phyloP scores from a whole-genome alignment of 306 rosid genomes.

The Echinosophora koreensis region DNA sequence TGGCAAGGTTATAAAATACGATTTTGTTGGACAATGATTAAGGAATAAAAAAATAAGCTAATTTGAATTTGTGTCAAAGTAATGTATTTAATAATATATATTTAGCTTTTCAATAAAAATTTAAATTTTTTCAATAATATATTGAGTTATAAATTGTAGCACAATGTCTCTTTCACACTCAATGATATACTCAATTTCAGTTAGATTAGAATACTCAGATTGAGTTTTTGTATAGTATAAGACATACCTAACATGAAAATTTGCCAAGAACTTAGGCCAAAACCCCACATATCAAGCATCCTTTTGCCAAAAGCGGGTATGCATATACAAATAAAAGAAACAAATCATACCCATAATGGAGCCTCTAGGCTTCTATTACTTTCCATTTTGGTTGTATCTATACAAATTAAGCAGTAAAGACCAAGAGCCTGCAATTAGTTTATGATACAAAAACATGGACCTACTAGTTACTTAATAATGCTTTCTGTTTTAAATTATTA shows the following conservation, averaged over 20 bases:
- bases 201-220: constrained; percentile 22
- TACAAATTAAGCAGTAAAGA: constrained; percentile 39
- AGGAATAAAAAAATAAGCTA: no score
- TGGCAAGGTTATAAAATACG: constrained; percentile 10
- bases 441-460: background rate
- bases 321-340: constrained; percentile 3
- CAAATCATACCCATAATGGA: constrained; percentile 42
- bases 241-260: constrained; percentile 36
- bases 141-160: background rate
- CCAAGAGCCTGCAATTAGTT: constrained; percentile 33
- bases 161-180: constrained; percentile 29
- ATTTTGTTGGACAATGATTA: no score
- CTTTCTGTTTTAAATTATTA: constrained; percentile 18
- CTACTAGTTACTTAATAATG: constrained; percentile 21
- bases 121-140: no score
- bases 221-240: background rate
- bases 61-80: no score
- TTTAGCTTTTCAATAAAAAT: no score
- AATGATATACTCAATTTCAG: background rate
- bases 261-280: background rate
- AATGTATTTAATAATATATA: no score
- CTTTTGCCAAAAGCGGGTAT: constrained; percentile 11
- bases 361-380: constrained; percentile 28
- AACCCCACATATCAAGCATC: background rate
- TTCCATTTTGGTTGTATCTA: constrained; percentile 30